A percentile compares a stretch with the other conserved stretches of the same genome.
phyloP scores from a whole-genome alignment of 192 early-diverging fungal genomes.

The Coemansia pectinata region DNA sequence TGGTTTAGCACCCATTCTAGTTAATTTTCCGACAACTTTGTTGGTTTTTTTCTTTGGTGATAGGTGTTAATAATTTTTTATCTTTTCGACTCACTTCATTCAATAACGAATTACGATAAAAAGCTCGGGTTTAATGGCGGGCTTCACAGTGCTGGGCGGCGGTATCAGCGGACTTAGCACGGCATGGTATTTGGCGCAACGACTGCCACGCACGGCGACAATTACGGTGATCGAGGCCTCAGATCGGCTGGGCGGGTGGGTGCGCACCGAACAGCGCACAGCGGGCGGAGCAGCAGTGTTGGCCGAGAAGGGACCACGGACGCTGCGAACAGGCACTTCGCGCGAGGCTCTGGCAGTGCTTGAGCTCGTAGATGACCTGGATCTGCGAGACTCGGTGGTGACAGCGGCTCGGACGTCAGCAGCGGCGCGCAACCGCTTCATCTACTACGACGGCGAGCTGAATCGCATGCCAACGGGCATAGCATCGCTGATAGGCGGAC shows the following conservation, averaged over 20 bases:
- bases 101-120: background rate
- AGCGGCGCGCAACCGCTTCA: slow-evolving; percentile 80
- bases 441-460: slow-evolving; percentile 70
- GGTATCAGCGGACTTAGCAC: slow-evolving; percentile 88
- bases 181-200: slow-evolving; percentile 73
- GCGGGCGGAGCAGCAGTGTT: slow-evolving; percentile 51
- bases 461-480: slow-evolving; percentile 66
- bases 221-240: slow-evolving; percentile 74
- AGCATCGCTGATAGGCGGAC: slow-evolving; percentile 52
- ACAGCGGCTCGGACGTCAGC: slow-evolving; percentile 63
- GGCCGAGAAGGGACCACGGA: slow-evolving; percentile 82
- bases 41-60: background rate
- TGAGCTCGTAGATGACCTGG: slow-evolving; percentile 73
- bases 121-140: slow-evolving; percentile 19
- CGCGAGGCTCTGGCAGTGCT: slow-evolving; percentile 70
- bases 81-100: background rate
- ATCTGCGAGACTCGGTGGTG: slow-evolving; percentile 61
- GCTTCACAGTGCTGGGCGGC: slow-evolving; percentile 83
- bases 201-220: slow-evolving; percentile 45
- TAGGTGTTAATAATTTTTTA: background rate
- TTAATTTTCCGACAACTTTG: no score
- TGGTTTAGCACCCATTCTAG: no score
- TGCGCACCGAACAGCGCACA: slow-evolving; percentile 63
- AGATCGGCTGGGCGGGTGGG: slow-evolving; percentile 82
- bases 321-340: slow-evolving; percentile 70